A percentile compares a stretch with the other conserved stretches of the same genome.
phyloP scores from a whole-genome alignment of 768 basidiomycete species.

The Mycena leptocephala region DNA sequence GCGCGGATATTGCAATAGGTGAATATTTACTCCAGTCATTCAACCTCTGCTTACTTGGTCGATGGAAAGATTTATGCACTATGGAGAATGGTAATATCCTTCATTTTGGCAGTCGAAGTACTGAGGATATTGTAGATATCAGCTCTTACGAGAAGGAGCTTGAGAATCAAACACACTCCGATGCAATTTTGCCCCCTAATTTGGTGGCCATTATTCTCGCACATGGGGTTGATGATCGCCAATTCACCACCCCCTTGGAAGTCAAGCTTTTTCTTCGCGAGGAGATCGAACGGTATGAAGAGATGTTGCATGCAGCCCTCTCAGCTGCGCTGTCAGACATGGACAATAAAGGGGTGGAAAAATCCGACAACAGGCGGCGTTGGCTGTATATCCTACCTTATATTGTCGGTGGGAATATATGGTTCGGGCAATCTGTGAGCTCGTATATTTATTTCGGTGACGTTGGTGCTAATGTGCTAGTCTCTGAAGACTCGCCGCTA shows the following conservation, averaged over 20 bases:
- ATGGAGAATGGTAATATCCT: too few species aligned
- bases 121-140: not conserved
- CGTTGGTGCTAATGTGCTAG: not conserved
- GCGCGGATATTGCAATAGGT: not conserved
- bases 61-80: not conserved
- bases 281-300: too few species aligned
- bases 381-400: not conserved
- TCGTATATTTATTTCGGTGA: too few species aligned
- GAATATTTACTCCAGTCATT: not conserved
- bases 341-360: not conserved
- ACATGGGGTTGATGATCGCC: not conserved
- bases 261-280: too few species aligned
- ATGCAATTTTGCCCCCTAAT: not conserved
- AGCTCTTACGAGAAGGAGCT: not conserved
- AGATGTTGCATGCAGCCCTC: too few species aligned
- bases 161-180: not conserved
- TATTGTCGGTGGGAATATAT: not conserved
- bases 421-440: too few species aligned
- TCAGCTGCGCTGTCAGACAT: too few species aligned
- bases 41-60: not conserved
- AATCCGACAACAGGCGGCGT: not conserved
- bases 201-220: not conserved
- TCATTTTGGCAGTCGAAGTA: not conserved
- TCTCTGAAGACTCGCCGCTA: too few species aligned
- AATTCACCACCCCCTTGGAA: not conserved